Percentiles rank a stretch among this genome's conserved stretches.
phyloP scores from a whole-genome alignment of 1,139 yeast genomes.

The Yamadazyma songkhlaensis region DNA sequence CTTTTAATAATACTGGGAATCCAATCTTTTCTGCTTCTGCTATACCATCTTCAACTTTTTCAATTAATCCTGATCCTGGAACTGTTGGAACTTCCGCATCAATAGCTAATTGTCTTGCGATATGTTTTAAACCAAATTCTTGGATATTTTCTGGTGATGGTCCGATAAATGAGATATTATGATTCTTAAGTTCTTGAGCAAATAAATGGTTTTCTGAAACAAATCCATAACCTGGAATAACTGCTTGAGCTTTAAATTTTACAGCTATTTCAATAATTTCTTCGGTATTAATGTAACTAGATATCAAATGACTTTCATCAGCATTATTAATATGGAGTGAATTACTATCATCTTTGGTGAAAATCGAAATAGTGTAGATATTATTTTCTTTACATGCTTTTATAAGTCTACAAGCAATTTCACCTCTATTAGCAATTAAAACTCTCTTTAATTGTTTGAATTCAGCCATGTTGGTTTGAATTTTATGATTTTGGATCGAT shows the following conservation, averaged over 20 bases:
- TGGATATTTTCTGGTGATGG: constrained; percentile 7
- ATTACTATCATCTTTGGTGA: constrained; percentile 5
- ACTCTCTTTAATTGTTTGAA: constrained; percentile 2
- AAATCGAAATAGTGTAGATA: constrained; percentile 4
- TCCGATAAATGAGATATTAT: constrained; percentile 5
- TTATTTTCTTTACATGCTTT: constrained; percentile 5
- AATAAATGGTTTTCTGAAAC: constrained; percentile 7
- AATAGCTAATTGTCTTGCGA: constrained; percentile 7
- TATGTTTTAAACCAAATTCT: constrained; percentile 8
- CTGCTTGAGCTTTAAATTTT: constrained; percentile 32
- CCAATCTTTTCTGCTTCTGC: constrained; percentile 6
- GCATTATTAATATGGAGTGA: constrained; percentile 7
- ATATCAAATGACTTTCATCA: constrained; percentile 5
- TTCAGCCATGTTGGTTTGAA: no score
- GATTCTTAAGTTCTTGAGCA: constrained; percentile 2
- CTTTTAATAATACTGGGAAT: constrained; percentile 8
- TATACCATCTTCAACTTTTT: constrained; percentile 1
- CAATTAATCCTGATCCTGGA: constrained; percentile 7
- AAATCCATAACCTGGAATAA: constrained; percentile 45
- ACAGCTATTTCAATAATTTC: constrained; percentile 6
- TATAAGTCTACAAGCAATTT: constrained; percentile 8
- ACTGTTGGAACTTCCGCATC: constrained; percentile 7
- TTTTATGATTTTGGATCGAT: no score
- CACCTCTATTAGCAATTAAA: constrained; percentile 8
- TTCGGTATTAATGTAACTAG: constrained; percentile 6